phyloP scores from a whole-genome alignment of 257 asterid species.

The Perilla frutescens region DNA sequence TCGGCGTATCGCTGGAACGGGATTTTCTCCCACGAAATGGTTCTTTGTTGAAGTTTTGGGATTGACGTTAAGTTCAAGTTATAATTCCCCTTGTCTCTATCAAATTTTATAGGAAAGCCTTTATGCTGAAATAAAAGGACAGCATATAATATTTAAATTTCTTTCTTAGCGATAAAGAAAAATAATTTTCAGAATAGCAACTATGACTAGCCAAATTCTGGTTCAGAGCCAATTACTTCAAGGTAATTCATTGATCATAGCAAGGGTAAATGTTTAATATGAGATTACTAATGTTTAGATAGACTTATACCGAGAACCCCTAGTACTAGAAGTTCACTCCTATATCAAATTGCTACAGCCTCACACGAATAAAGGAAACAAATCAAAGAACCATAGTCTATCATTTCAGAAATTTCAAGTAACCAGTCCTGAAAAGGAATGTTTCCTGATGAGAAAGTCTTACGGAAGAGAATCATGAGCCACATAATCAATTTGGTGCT shows the following conservation, averaged over 20 bases:
- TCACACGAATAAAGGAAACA: neutral
- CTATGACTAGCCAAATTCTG: neutral
- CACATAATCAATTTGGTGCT: slow-evolving; percentile 74
- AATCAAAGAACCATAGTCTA: neutral
- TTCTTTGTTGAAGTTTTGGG: no score
- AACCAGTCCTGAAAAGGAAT: slow-evolving; percentile 4
- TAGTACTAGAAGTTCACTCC: neutral
- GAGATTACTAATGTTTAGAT: neutral
- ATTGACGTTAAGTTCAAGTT: no score
- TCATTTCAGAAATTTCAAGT: slow-evolving; percentile 18
- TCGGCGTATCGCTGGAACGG: no score
- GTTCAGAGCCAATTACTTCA: neutral
- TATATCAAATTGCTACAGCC: slow-evolving; percentile 12
- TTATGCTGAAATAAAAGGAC: neutral
- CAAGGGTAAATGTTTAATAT: neutral
- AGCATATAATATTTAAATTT: neutral
- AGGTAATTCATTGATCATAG: neutral
- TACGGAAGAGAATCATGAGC: slow-evolving; percentile 93
- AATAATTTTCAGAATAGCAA: slow-evolving; percentile 6
- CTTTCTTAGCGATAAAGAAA: neutral
- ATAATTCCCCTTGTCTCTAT: no score
- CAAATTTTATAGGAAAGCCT: neutral
- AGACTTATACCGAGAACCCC: neutral
- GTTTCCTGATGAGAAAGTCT: slow-evolving; percentile 40
- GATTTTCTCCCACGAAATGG: no score